Conservation (phyloP, 208 protist genomes). For the Trypanosoma lewisi region DNA sequence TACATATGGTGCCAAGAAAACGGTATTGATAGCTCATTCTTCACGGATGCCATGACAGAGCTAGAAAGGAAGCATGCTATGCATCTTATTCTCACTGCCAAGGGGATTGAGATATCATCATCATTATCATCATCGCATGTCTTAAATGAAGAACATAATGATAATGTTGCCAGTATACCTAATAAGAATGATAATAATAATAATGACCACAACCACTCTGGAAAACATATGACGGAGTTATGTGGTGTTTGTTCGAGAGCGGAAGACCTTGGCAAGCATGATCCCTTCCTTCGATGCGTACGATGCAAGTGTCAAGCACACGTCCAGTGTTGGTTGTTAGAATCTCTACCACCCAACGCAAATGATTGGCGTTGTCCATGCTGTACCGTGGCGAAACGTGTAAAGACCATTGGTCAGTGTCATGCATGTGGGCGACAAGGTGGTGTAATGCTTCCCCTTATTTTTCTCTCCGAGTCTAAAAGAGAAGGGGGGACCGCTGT, state of each 20-base stretch:
- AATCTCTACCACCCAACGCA: constrained; percentile 30
- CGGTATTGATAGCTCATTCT: constrained; percentile 24
- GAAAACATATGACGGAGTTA: neutral
- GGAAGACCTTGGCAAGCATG: constrained; percentile 8
- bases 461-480: constrained; percentile 13
- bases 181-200: constrained; percentile 9
- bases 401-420: constrained; percentile 29
- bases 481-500: neutral
- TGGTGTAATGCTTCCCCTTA: constrained; percentile 60
- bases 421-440: constrained; percentile 53
- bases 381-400: constrained; percentile 36
- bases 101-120: constrained; percentile 2
- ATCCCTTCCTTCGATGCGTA: constrained; percentile 35
- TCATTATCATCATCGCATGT: neutral
- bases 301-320: constrained; percentile 55
- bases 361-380: constrained; percentile 56
- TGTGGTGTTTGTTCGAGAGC: constrained; percentile 19
- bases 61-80: constrained; percentile 69
- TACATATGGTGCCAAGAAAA: constrained; percentile 59
- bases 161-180: neutral
- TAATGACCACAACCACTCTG: neutral
- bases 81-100: constrained; percentile 30
- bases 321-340: constrained; percentile 59
- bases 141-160: constrained; percentile 11
- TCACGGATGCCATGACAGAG: constrained; percentile 52